A percentile compares a stretch with the other conserved stretches of the same genome.
These are phyloP conservation scores for Kurtzmaniella fragi DNA, from an alignment of 805 yeast genomes.

Conservation along the genomic window DNA sequence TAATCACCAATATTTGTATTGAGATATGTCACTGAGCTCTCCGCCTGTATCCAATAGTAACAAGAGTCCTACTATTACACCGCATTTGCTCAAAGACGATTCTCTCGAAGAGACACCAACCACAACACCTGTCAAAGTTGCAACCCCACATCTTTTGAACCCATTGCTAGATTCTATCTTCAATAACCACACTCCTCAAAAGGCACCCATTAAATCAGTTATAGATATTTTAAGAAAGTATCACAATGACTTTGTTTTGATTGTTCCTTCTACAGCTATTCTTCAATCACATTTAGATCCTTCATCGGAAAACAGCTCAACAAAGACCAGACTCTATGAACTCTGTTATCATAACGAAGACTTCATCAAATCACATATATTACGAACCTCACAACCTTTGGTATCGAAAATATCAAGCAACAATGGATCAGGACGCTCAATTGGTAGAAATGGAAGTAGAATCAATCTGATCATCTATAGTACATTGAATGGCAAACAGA, in stretches of 20 bases:
- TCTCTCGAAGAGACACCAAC: neutral
- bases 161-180: conserved; percentile 63
- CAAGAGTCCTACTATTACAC: too few species aligned
- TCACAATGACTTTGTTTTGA: conserved; percentile 50
- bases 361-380: conserved; percentile 59
- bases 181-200: conserved; percentile 47
- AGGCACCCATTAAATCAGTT: conserved; percentile 44
- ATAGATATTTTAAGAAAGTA: conserved; percentile 36
- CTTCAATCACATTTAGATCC: conserved; percentile 33
- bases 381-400: conserved; percentile 26
- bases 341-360: conserved; percentile 51
- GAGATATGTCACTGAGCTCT: too few species aligned
- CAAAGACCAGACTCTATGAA: conserved; percentile 38
- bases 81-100: too few species aligned
- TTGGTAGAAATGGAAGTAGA: conserved; percentile 9
- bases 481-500: conserved; percentile 53
- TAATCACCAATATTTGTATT: too few species aligned
- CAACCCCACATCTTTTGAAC: conserved; percentile 52
- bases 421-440: conserved; percentile 6
- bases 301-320: conserved; percentile 11
- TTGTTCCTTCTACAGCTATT: conserved; percentile 58
- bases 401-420: conserved; percentile 19
- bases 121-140: conserved; percentile 6
- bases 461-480: conserved; percentile 39
- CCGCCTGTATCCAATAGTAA: too few species aligned